Base-by-base conservation (phyloP, 129 eudicot genomes). In the Lactuca sativa region DNA sequence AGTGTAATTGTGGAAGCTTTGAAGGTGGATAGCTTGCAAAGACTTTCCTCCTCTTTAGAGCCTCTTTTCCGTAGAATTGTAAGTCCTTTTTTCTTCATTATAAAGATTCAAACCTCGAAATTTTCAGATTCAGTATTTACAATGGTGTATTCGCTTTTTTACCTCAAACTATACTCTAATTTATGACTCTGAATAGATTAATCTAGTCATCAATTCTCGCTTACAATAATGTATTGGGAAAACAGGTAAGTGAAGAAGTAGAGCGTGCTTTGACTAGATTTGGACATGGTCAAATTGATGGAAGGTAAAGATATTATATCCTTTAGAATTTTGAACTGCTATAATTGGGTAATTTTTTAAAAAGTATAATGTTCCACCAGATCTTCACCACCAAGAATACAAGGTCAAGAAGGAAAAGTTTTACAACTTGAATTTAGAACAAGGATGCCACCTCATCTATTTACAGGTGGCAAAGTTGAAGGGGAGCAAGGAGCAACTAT, bases 371-470 rank as follows among this genome's bases (percentile, higher is more conserved):
- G 30, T 25, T 25, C 30, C 58, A 70, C 17, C 72, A 79, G 84
- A 56, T 71, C 84, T 71, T 83, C 83, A 48, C 87, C 87, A 10
- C 84, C 84, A 51, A 65, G 72, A 38, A 66, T 83, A 44, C 78
- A 78, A 79, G 76, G 73, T 64, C 62, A 81, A 6, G 81, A 79
- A 67, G 87, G 84, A 75, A 78, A 79, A 64, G 36, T 43, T 18
- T 53, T 74, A 34, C 87, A 83, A 57, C 87, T 83, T 54, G 75
- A 79, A 13, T 78, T 75, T 67, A 55, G 73, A 72, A 83, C 83
- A 37, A 79, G 79, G 78, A 83, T 83, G 87, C 87, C 87, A 62
- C 87, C 87, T 75, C 87, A 83, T 75, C 83, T 83, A 37, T 83
- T 83, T 71, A 83, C 87, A 37, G 87, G 87, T 32, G 87, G 84